These are phyloP conservation scores for Nematodospora anomalae DNA, from an alignment of 1,139 yeast species.

Conservation along the genomic window DNA sequence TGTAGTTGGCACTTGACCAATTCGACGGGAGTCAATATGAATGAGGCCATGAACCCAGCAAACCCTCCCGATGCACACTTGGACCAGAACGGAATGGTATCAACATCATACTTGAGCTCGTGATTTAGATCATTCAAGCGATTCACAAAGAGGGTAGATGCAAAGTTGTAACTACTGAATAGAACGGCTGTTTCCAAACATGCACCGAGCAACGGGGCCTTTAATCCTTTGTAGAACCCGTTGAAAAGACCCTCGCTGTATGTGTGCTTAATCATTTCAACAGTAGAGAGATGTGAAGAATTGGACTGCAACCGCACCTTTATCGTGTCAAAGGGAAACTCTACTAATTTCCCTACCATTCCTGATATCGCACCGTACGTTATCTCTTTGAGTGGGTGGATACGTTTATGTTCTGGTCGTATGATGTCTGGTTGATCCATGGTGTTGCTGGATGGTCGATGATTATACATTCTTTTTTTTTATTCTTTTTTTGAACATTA, in stretches of 20 bases:
- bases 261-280: slow-evolving; percentile 62
- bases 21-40: slow-evolving; percentile 86
- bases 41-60: slow-evolving; percentile 82
- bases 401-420: slow-evolving; percentile 5
- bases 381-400: slow-evolving; percentile 37
- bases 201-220: slow-evolving; percentile 85
- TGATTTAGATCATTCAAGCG: slow-evolving; percentile 9
- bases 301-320: slow-evolving; percentile 82
- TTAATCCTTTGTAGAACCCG: slow-evolving; percentile 59
- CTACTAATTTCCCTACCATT: slow-evolving; percentile 78
- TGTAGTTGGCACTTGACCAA: slow-evolving; percentile 85
- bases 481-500: no score
- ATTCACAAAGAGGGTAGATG: slow-evolving; percentile 67
- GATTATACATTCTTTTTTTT: no score
- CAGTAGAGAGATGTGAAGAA: slow-evolving; percentile 38
- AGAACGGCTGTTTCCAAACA: slow-evolving; percentile 68
- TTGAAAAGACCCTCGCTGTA: slow-evolving; percentile 64
- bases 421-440: neutral
- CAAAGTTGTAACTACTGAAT: slow-evolving; percentile 61
- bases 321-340: slow-evolving; percentile 90
- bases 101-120: slow-evolving; percentile 11
- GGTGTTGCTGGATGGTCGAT: no score
- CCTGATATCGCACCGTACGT: slow-evolving; percentile 64
- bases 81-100: slow-evolving; percentile 34
- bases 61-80: slow-evolving; percentile 70